Base-by-base conservation (phyloP, 306 rosid species). In the Ormosia emarginata region DNA sequence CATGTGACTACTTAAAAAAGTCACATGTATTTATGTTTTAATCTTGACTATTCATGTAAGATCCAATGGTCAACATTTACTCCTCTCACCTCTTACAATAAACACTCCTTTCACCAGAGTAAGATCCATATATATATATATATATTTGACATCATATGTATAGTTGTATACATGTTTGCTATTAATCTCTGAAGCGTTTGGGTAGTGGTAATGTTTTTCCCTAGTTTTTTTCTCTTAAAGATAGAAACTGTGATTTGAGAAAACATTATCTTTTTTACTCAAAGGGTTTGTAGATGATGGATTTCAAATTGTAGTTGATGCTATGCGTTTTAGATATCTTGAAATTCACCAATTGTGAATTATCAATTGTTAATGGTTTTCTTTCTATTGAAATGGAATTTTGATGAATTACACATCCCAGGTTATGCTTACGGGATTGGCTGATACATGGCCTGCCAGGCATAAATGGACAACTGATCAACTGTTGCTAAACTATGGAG, bases 381-480 rank as follows among this genome's bases (percentile, higher is more conserved):
- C 46, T 68, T 81, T 71, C 44, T 44, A 44, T 24, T 68, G 55
- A 59, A 81, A 43, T 83, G 81, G 49, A 77, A 43, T 77, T 12
- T 79, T 86, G 79, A 77, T 77, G 79, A 82, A 81, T 81, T 62
- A 7, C 24, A 14, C 66, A 11, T 87, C 18, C 67, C 88, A 95
- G 99, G 92, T 95, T 76, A 73, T 95, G 86, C 86, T 95, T 69
- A 81, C 83, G 68, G 96, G 94, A 71, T 85, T 95, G 86, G 91
- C 93, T 57, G 97, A 95, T 67, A 61, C 89, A 57, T 95, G 99
- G 99, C 92, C 97, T 24, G 99, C 99, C 69, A 90, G 91, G 90
- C 65, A 67, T 84, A 84, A 87, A 81, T 95, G 99, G 99, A 89
- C 93, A 81, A 75, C 83, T 53, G 99, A 95, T 69, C 86, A 92